These are phyloP conservation scores for Metarhizium brunneum DNA, from an alignment of 2,329 filamentous ascomycete species.

Conservation along the genomic window DNA sequence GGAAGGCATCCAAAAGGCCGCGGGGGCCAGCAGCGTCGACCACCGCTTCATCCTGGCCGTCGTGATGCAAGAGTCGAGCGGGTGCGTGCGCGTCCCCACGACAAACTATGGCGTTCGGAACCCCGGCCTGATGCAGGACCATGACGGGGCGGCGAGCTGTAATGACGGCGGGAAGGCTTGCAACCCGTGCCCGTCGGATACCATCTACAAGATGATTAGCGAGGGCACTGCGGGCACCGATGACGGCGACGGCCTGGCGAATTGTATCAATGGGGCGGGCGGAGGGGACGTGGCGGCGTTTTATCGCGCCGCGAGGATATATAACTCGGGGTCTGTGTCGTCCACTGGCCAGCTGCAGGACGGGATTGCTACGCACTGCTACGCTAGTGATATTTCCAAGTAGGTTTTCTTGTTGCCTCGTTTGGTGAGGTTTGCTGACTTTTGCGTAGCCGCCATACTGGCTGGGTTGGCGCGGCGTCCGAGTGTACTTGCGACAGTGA, in stretches of 20 bases:
- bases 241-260: constrained; percentile 31
- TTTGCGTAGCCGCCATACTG: constrained; percentile 10
- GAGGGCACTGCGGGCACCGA: constrained; percentile 34
- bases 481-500: constrained; percentile 13
- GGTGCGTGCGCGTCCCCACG: constrained; percentile 31
- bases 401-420: not conserved
- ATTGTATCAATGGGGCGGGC: constrained; percentile 23
- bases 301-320: constrained; percentile 36
- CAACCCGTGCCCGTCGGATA: constrained; percentile 16
- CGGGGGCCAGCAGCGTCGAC: constrained; percentile 12
- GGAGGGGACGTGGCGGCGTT: constrained; percentile 17
- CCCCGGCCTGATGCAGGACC: constrained; percentile 31
- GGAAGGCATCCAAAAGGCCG: too few relatives aligned
- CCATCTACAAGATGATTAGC: constrained; percentile 21
- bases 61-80: constrained; percentile 34
- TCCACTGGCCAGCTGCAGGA: constrained; percentile 24
- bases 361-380: constrained; percentile 38
- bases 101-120: constrained; percentile 31
- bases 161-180: constrained; percentile 27
- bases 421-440: not conserved
- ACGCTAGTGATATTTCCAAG: constrained; percentile 37
- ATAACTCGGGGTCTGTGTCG: constrained; percentile 35
- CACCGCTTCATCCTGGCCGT: constrained; percentile 33
- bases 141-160: constrained; percentile 27
- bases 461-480: constrained; percentile 11